phyloP scores from a whole-genome alignment of 352 stramenopile genomes.

The Pythium sukuiense region DNA sequence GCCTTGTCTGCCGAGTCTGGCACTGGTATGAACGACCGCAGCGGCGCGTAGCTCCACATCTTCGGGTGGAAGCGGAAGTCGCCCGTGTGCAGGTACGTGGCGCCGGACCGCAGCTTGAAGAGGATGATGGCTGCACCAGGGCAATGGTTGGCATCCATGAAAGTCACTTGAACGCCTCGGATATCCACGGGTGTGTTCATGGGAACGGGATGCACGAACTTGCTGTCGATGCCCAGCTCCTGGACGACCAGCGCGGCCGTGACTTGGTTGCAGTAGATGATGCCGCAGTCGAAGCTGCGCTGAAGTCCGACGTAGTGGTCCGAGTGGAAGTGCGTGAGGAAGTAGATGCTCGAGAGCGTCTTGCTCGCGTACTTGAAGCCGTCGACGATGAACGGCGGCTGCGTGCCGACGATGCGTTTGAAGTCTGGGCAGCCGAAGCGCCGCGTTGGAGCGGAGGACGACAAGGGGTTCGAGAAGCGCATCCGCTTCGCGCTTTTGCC shows the following conservation, averaged over 20 bases:
- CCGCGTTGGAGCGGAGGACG: neutral
- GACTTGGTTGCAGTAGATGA: conserved; percentile 95
- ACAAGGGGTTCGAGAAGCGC: conserved; percentile 8
- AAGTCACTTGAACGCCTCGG: conserved; percentile 90
- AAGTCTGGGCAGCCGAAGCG: conserved; percentile 60
- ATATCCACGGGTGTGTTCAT: conserved; percentile 89
- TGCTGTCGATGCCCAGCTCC: conserved; percentile 89
- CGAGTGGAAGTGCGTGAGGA: conserved; percentile 97
- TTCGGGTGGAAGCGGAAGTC: conserved; percentile 80
- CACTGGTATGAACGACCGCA: conserved; percentile 41
- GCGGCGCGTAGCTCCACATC: conserved; percentile 64
- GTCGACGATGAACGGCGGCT: conserved; percentile 85
- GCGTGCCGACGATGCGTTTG: conserved; percentile 77
- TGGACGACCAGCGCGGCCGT: conserved; percentile 92
- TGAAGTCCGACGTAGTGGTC: conserved; percentile 95
- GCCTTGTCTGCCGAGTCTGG: conserved; percentile 10
- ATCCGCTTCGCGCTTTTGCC: conserved; percentile 21
- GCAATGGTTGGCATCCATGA: conserved; percentile 97
- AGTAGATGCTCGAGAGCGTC: conserved; percentile 87
- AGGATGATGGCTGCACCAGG: conserved; percentile 95
- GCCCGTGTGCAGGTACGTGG: conserved; percentile 91
- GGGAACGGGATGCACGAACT: conserved; percentile 90
- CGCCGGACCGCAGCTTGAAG: conserved; percentile 86
- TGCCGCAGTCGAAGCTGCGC: conserved; percentile 87
- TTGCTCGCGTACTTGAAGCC: conserved; percentile 84